Evolutionary conservation across 768 basidiomycete genomes (phyloP), one percentile per base, ranked within the genome.

Genomic region (Cytidiella melzeri): DNA sequence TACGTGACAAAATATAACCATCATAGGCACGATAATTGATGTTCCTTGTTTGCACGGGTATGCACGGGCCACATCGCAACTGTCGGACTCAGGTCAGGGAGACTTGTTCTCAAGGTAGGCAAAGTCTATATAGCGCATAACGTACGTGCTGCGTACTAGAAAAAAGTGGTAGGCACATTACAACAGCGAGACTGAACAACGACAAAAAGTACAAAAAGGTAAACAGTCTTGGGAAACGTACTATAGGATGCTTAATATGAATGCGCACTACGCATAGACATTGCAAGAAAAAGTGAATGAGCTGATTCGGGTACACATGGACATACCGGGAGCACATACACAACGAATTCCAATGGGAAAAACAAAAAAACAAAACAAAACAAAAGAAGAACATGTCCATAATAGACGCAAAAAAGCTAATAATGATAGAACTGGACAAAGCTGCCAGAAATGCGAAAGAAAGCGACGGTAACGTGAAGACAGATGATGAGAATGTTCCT

Each of bases 1-100:
- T 73, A 77, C 44, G 74, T 79, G 26, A 73, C 73, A 27, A 74
- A 69, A 51, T 81, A 69, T 63, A 66, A 59, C 38, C 73, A 75
- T 52, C 25, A 28, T 21, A 48, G 41, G 47, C 30, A 38, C n/a
- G n/a, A n/a, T n/a, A n/a, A n/a, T n/a, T n/a, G n/a, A n/a, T n/a
- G n/a, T n/a, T n/a, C n/a, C n/a, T n/a, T n/a, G n/a, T n/a, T n/a
- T n/a, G n/a, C n/a, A n/a, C n/a, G n/a, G n/a, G n/a, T n/a, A n/a
- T n/a, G n/a, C n/a, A n/a, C n/a, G n/a, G n/a, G n/a, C n/a, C n/a
- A n/a, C n/a, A n/a, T n/a, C n/a, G n/a, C n/a, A n/a, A n/a, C n/a
- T n/a, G n/a, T n/a, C n/a, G n/a, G n/a, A n/a, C n/a, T n/a, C n/a
- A n/a, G n/a, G n/a, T n/a, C n/a, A n/a, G n/a, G n/a, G n/a, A n/a